phyloP scores from a whole-genome alignment of 1,284 basidiomycete genomes.

The Malassezia sympodialis region DNA sequence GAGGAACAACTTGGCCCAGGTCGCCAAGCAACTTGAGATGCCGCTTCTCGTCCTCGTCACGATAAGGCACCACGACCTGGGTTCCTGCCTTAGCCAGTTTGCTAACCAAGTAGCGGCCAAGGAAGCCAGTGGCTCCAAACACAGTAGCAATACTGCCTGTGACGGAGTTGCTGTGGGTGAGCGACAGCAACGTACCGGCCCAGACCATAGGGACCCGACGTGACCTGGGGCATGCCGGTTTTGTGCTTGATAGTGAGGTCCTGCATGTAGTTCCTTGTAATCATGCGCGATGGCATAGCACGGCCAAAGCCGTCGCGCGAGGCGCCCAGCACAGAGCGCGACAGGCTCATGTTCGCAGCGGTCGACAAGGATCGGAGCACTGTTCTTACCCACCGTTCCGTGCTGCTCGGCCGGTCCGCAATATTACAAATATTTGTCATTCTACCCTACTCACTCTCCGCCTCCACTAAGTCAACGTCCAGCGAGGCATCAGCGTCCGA shows the following conservation, averaged over 20 bases:
- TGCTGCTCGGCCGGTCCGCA: conserved; percentile 1
- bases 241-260: conserved; percentile 44
- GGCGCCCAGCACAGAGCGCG: conserved; percentile 9
- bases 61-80: conserved; percentile 88
- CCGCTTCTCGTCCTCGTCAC: conserved; percentile 88
- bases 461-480: background rate
- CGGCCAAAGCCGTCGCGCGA: conserved; percentile 6
- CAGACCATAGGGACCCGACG: conserved; percentile 41
- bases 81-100: conserved; percentile 68
- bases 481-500: background rate
- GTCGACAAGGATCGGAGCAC: background rate
- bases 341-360: conserved; percentile 7
- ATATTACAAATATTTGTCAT: conserved; percentile 1
- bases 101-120: conserved; percentile 79
- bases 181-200: conserved; percentile 29
- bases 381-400: background rate
- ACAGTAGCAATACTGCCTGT: conserved; percentile 73
- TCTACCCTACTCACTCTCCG: background rate
- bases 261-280: conserved; percentile 22
- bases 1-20: conserved; percentile 86
- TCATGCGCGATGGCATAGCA: background rate
- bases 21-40: conserved; percentile 88
- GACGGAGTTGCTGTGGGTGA: conserved; percentile 28
- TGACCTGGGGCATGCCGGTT: conserved; percentile 42
- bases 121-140: conserved; percentile 90